Conservation (phyloP, 345 rosid genomes). For the Citrus reticulata region DNA sequence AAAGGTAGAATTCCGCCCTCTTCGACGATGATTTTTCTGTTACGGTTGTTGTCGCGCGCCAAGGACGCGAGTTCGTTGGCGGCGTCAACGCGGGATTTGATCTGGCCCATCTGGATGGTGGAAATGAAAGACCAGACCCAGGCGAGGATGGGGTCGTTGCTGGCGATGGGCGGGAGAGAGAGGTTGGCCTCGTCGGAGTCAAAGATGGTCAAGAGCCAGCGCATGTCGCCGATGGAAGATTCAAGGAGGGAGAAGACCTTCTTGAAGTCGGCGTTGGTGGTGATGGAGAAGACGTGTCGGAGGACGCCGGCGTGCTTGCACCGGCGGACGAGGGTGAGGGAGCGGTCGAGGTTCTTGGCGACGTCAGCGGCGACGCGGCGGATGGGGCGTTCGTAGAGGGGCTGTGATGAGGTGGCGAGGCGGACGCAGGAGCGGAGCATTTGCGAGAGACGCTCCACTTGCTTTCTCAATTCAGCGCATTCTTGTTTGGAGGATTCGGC, state of each 20-base stretch:
- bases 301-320: conserved; percentile 50
- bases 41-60: conserved; percentile 50
- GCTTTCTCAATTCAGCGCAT: conserved; percentile 40
- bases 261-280: conserved; percentile 49
- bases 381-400: conserved; percentile 56
- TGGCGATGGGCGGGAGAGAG: conserved; percentile 60
- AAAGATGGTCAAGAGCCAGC: conserved; percentile 48
- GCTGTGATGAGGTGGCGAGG: conserved; percentile 27
- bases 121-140: conserved; percentile 63
- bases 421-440: conserved; percentile 58
- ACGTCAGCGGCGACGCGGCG: conserved; percentile 51
- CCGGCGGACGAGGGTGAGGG: conserved; percentile 47
- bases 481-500: conserved; percentile 43
- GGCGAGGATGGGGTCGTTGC: conserved; percentile 64
- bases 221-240: conserved; percentile 57
- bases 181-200: conserved; percentile 39
- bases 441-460: conserved; percentile 43
- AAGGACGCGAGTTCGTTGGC: conserved; percentile 51
- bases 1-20: conserved; percentile 53
- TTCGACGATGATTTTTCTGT: conserved; percentile 56
- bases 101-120: conserved; percentile 47
- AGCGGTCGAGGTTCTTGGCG: conserved; percentile 55
- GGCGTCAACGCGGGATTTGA: conserved; percentile 42
- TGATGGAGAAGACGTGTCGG: conserved; percentile 58
- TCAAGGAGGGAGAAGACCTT: conserved; percentile 44